A percentile compares a stretch with the other conserved stretches of the same genome.
Evolutionary conservation across 148 eudicot genomes (phyloP).

Genomic region (Agrostemma githago): DNA sequence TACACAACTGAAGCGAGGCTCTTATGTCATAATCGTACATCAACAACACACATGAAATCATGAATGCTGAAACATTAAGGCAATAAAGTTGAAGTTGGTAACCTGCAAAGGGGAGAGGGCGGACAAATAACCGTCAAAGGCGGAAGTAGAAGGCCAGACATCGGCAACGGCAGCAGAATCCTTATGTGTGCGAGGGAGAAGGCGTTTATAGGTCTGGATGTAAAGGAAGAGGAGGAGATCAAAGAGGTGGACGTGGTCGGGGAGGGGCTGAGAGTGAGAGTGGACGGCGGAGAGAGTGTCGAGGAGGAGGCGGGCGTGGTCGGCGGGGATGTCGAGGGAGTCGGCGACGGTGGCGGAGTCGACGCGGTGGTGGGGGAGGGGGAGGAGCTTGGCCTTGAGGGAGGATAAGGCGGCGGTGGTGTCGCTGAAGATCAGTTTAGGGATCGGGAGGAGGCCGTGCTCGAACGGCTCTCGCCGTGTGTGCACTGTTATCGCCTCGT

Average conservation of each 20-base stretch:
- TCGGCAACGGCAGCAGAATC: slow-evolving; percentile 88
- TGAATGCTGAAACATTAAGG: too few relatives aligned
- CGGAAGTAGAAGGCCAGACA: slow-evolving; percentile 94
- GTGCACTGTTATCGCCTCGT: slow-evolving; percentile 43
- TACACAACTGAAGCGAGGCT: too few relatives aligned
- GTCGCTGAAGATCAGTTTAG: slow-evolving; percentile 86
- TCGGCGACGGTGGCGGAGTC: slow-evolving; percentile 43
- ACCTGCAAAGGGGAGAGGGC: slow-evolving; percentile 98
- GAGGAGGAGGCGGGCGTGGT: slow-evolving; percentile 58
- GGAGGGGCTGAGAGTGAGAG: slow-evolving; percentile 51
- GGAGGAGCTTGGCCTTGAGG: slow-evolving; percentile 42
- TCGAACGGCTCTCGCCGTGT: slow-evolving; percentile 86
- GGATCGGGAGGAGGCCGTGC: slow-evolving; percentile 85
- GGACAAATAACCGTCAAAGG: slow-evolving; percentile 84
- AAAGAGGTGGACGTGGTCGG: slow-evolving; percentile 50
- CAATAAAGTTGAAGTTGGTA: too few relatives aligned
- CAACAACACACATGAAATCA: too few relatives aligned
- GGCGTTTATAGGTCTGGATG: slow-evolving; percentile 79
- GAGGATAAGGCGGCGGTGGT: slow-evolving; percentile 48
- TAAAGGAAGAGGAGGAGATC: slow-evolving; percentile 79
- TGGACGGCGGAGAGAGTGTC: slow-evolving; percentile 61
- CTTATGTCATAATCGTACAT: too few relatives aligned
- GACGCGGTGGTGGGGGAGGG: slow-evolving; percentile 30
- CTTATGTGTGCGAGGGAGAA: slow-evolving; percentile 76
- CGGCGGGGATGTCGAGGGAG: slow-evolving; percentile 49